These are phyloP conservation scores for Cystoderma amianthinum DNA, from an alignment of 768 basidiomycete genomes.

Conservation along the genomic window DNA sequence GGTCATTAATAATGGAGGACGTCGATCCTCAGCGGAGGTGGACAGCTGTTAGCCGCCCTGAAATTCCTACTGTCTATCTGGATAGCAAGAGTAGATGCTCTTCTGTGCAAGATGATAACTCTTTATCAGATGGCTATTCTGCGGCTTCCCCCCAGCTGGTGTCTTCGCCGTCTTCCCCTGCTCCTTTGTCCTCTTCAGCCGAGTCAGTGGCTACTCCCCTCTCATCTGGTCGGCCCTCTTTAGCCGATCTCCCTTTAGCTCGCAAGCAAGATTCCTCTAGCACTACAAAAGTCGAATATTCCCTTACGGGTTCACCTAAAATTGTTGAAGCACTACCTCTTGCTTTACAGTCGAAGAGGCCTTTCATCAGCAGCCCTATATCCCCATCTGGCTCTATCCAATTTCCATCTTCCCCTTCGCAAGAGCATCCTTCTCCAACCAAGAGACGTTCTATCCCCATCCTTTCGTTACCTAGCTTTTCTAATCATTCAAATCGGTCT, in stretches of 20 bases:
- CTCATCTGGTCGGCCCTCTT: conserved; percentile 40
- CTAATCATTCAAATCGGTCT: conserved; percentile 11
- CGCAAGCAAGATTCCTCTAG: conserved; percentile 13
- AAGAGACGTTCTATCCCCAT: conserved; percentile 32
- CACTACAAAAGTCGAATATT: conserved; percentile 10
- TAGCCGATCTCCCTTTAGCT: conserved; percentile 26
- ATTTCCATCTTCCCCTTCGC: conserved; percentile 33
- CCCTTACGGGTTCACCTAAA: conserved; percentile 14
- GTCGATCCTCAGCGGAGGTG: conserved; percentile 9
- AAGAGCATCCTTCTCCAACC: conserved; percentile 5
- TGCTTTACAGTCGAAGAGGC: conserved; percentile 13
- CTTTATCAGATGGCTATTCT: conserved; percentile 19
- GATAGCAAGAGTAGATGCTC: conserved; percentile 24
- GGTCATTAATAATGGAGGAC: conserved; percentile 10
- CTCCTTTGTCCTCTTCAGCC: conserved; percentile 48
- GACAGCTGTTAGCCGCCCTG: conserved; percentile 11
- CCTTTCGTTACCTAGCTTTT: conserved; percentile 29
- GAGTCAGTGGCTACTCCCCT: conserved; percentile 56
- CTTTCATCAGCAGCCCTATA: conserved; percentile 21
- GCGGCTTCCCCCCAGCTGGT: conserved; percentile 5
- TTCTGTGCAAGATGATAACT: conserved; percentile 17
- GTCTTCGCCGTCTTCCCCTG: conserved; percentile 25
- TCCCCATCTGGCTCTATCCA: conserved; percentile 27
- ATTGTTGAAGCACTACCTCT: conserved; percentile 19
- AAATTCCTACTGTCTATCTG: conserved; percentile 30